Conservation (phyloP, 2,329 filamentous ascomycete genomes). For the Epichloe uncinata region DNA sequence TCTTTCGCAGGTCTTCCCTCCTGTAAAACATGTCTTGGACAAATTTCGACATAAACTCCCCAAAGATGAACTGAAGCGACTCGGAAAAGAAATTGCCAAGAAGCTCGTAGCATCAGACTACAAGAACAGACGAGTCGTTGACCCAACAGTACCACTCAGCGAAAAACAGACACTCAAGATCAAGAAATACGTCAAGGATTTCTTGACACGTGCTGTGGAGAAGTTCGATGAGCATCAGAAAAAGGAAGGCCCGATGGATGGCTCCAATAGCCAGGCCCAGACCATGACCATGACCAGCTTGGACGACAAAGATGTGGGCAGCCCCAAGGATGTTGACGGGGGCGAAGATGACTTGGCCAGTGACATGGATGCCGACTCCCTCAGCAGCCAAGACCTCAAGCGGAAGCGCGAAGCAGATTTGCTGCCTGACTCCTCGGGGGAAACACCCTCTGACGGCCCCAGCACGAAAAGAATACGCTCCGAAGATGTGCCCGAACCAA, state of each 20-base stretch:
- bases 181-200: conserved; percentile 72
- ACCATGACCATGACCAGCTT: neutral
- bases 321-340: neutral
- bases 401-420: conserved; percentile 43
- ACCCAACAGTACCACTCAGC: conserved; percentile 57
- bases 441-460: conserved; percentile 42
- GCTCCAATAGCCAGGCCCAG: neutral
- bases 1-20: conserved; percentile 58
- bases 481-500: conserved; percentile 25
- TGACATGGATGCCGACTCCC: conserved; percentile 26
- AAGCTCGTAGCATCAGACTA: conserved; percentile 87
- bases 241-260: conserved; percentile 25
- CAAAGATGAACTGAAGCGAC: conserved; percentile 57
- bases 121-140: conserved; percentile 73
- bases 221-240: conserved; percentile 60
- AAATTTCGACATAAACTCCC: conserved; percentile 80
- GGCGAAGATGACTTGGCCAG: conserved; percentile 18
- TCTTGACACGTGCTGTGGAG: conserved; percentile 70
- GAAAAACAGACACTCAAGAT: conserved; percentile 71
- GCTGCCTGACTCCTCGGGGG: conserved; percentile 23
- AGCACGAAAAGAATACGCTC: conserved; percentile 40
- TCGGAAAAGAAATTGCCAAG: conserved; percentile 60
- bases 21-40: conserved; percentile 74
- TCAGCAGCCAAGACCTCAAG: conserved; percentile 42
- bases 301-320: neutral